Evolutionary conservation across 768 basidiomycete genomes (phyloP), one percentile per base, ranked within the genome.

Genomic region (Termitomyces sp.): DNA sequence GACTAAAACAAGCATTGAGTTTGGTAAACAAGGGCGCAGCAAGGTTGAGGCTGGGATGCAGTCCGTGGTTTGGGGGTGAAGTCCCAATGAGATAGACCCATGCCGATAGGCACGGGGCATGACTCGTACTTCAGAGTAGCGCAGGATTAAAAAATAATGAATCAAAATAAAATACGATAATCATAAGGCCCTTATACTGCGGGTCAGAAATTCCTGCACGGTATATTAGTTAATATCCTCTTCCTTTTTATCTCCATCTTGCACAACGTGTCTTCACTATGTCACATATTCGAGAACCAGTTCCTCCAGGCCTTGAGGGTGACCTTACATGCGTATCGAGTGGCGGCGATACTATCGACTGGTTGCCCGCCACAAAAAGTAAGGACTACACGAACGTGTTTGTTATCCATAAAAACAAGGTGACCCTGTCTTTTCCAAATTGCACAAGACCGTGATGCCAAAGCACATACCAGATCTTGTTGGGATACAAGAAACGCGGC

Each of bases 401-500:
- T 60, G 71, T 90, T 48, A 65, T 84, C 10, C 70, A 83, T 22
- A 74, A 76, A 45, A 69, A 71, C 46, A 80, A 80, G 70, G 81
- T 81, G 48, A 38, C 60, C 58, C 35, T 40, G 22, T 54, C 12
- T 30, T 24, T 43, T 47, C 9, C 26, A 35, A 24, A 7, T 42
- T 26, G 11, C 2, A 32, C 12, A 17, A 56, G 37, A 40, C 4
- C 17, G 35, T 3, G 2, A 21, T 26, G 11, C 30, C 34, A 53
- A 52, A 43, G 30, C 19, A 51, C 40, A 14, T 41, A 34, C 19
- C 54, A 89, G 84, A 68, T 92, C 14, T 69, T 92, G 15, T 76
- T 92, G 9, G 90, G 90, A 3, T 80, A 79, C 62, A 92, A 92
- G 69, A 91, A 91, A 66, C 77, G 90, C 24, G 90, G 90, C 1